Conservation (phyloP, 192 early-diverging fungal species). For the Spizellomyces punctatus region DNA sequence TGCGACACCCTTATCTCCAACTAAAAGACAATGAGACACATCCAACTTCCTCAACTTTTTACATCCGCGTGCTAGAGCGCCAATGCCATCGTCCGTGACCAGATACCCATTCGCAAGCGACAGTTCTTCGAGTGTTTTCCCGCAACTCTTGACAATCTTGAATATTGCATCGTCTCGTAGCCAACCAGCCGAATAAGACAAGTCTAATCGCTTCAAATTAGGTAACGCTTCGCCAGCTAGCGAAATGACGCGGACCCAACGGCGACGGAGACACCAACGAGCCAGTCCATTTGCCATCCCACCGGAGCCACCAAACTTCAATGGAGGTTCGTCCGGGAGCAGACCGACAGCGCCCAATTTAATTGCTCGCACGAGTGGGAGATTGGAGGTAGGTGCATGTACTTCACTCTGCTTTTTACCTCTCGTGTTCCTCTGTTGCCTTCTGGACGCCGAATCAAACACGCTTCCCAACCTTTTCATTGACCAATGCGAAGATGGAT, state of each 20-base stretch:
- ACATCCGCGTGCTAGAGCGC: neutral
- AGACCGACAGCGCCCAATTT: neutral
- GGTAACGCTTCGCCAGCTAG: neutral
- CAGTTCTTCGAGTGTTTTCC: neutral
- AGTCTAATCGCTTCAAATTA: neutral
- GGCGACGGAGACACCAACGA: neutral
- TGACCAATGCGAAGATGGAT: neutral
- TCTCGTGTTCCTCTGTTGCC: neutral
- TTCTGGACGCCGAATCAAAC: neutral
- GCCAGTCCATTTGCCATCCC: neutral
- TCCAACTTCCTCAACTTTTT: neutral
- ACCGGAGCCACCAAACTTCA: neutral
- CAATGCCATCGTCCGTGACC: neutral
- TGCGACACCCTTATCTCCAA: neutral
- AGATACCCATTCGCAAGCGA: conserved; percentile 6
- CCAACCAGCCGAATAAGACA: neutral
- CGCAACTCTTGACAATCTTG: neutral
- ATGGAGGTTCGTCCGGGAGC: neutral
- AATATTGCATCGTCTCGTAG: neutral
- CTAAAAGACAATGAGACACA: neutral
- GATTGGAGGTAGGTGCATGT: neutral
- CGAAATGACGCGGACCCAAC: neutral
- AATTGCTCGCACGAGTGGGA: neutral
- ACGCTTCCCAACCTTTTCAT: neutral
- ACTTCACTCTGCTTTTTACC: neutral